Base-by-base conservation (phyloP, 2,329 filamentous ascomycete genomes). In the Aspergillus sojae region DNA sequence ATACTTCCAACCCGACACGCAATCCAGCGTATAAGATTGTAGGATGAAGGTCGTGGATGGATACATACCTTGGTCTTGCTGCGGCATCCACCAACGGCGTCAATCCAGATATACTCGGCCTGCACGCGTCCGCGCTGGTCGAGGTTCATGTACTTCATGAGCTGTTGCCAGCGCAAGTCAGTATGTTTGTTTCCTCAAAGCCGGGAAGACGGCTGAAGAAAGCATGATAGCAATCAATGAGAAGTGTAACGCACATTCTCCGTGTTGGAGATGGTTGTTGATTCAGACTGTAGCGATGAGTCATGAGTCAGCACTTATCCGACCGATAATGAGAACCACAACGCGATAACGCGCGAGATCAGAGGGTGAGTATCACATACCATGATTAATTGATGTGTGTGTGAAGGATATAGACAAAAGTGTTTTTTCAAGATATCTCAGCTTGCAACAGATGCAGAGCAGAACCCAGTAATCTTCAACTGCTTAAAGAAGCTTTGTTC, bases 61-160 rank as follows among this genome's bases (percentile, higher is more conserved):
- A 66, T 69, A 85, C 92, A 86, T 86, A 97, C 94, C 87, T 93
- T 96, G 78, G 91, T 94, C 86, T 98, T 99, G 79, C 93, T 97
- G 75, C 95, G 93, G 73, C 92, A 87, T 75, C 91, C 90, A 79
- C 94, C 93, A 70, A 83, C 81, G 70, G 91, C 85, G 77, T 97
- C 94, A 79, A 97, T 91, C 94, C 94, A 97, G 85, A 97, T 89
- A 83, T 97, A 97, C 84, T 97, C 94, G 77, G 93, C 94, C 82
- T 97, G 95, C 78, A 96, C 85, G 73, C 83, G 84, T 80, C 93
- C 94, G 80, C 91, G 92, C 85, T 98, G 94, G 80, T 93, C 90
- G 75, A 98, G 91, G 76, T 85, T 85, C 83, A 55, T 88, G 87
- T 94, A 98, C 83, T 97, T 97, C 81, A 90, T 84, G 80, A 97